Evolutionary conservation across 225 moss, liverwort and hornwort species (phyloP).

Genomic region (Pseudoscleropodium purum): DNA sequence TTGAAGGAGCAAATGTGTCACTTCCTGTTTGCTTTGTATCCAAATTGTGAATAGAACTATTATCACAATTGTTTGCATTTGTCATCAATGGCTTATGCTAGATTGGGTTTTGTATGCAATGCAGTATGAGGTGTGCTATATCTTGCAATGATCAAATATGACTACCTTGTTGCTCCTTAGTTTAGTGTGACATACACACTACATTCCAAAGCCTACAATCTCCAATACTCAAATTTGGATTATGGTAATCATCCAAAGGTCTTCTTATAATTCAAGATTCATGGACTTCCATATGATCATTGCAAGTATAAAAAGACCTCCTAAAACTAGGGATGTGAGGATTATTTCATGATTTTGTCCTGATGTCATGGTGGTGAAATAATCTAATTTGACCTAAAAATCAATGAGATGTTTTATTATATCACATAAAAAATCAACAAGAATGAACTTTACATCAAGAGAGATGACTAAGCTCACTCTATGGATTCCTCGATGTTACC

Average conservation of each 20-base stretch:
- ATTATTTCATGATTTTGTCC: too few species aligned
- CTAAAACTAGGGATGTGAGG: not conserved
- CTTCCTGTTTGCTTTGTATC: not conserved
- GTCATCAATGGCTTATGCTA: not conserved
- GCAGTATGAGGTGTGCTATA: not conserved
- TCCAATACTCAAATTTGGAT: not conserved
- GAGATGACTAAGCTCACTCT: not conserved
- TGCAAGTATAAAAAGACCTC: not conserved
- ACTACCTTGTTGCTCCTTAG: not conserved
- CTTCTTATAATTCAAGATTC: not conserved
- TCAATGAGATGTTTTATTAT: not conserved
- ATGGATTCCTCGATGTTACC: conserved; percentile 37
- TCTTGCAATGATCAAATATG: not conserved
- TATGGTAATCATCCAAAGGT: rapidly evolving
- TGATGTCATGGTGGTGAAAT: not conserved
- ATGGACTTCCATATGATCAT: rapidly evolving
- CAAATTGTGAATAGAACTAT: not conserved
- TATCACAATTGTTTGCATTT: not conserved
- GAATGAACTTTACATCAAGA: not conserved
- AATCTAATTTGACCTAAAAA: not conserved
- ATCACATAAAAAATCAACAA: not conserved
- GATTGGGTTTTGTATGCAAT: not conserved
- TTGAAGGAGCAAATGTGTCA: not conserved
- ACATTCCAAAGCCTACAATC: too few species aligned
- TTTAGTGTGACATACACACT: not conserved